phyloP scores from a whole-genome alignment of 2,329 filamentous ascomycete genomes.

The Aspergillus candidus region DNA sequence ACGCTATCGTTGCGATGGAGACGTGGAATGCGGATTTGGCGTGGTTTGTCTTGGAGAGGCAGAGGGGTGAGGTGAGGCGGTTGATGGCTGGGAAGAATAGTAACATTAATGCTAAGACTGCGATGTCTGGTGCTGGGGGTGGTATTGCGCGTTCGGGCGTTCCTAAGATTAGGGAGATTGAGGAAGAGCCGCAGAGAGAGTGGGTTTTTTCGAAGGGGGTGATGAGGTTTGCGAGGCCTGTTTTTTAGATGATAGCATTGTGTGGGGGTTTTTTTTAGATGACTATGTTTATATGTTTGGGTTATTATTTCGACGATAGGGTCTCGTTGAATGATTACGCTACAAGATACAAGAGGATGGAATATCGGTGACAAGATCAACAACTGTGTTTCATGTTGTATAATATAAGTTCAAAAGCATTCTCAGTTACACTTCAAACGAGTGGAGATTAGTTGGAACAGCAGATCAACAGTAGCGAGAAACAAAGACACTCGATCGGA shows the following conservation, averaged over 20 bases:
- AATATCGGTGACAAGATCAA: background rate
- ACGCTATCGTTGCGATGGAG: slow-evolving; percentile 35
- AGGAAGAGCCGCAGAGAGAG: slow-evolving; percentile 5
- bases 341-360: background rate
- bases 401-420: too few species aligned
- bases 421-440: background rate
- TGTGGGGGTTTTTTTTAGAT: background rate
- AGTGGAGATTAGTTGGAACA: background rate
- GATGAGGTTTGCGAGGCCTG: slow-evolving; percentile 5
- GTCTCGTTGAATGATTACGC: background rate
- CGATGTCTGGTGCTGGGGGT: too few species aligned
- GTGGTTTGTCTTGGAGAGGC: slow-evolving; percentile 35
- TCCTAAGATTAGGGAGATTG: slow-evolving; percentile 7
- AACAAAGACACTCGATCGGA: slow-evolving; percentile 4
- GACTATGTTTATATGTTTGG: too few species aligned
- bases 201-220: slow-evolving; percentile 7
- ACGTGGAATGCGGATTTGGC: slow-evolving; percentile 38
- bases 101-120: background rate
- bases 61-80: slow-evolving; percentile 8
- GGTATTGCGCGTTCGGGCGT: background rate
- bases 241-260: slow-evolving; percentile 1
- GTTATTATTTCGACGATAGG: background rate
- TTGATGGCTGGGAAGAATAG: slow-evolving; percentile 14
- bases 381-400: too few species aligned
- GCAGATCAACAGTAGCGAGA: background rate